Evolutionary conservation across 1,139 yeast genomes (phyloP), one percentile per base, ranked within the genome.

Genomic region (Ashbya aceris): DNA sequence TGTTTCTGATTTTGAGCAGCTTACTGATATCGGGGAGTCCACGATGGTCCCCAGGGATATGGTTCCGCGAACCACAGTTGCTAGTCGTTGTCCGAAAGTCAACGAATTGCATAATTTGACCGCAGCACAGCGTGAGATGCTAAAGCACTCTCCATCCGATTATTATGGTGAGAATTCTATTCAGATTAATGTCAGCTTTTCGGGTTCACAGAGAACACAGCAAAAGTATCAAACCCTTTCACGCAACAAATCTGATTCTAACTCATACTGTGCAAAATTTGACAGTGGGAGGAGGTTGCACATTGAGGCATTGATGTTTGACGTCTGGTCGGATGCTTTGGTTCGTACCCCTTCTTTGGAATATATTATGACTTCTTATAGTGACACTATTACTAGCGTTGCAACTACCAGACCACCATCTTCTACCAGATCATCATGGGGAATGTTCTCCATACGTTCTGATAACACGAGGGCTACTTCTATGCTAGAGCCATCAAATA

Each of bases 381-480:
- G 37, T 14, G 37, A 34, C 14, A 34, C 27, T 6, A 23, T 23
- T 9, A 34, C 37, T 4, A 34, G 37, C 29, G n/a, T 34, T 23
- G 29, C 29, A n/a, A 34, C 37, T 5, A 23, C 37, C 11, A 34
- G 37, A 14, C 29, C 37, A 4, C 29, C 37, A 5, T 23, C 37
- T 11, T 34, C 37, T 6, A 34, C 29, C 12, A 3, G 37, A 23
- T 34, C 37, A 23, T 34, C 37, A 34, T 34, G 37, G 37, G 37
- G 37, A n/a, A 23, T 34, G 37, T 34, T 34, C 29, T 34, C 37
- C n/a, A 34, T 10, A n/a, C 37, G 37, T 9, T 34, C 37, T 23
- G 37, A 34, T 20, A 34, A 34, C 14, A 20, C 37, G 7, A 17
- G 29, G 14, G 27, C 37, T n/a, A 34, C 37, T 23, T 34, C 29